phyloP scores from a whole-genome alignment of 768 basidiomycete species.

The Podaxis sp. region DNA sequence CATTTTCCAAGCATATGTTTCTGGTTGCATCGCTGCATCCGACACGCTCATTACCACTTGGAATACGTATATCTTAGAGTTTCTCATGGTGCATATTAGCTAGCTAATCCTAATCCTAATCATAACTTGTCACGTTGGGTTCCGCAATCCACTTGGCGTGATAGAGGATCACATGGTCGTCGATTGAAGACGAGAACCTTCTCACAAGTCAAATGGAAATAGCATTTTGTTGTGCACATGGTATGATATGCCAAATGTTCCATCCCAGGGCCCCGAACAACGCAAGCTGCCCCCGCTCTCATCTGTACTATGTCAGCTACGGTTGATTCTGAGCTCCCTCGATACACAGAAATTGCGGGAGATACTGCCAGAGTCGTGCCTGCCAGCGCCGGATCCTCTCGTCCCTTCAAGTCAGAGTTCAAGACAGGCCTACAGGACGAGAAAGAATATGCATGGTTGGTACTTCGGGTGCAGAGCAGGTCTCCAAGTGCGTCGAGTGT shows the following conservation, averaged over 20 bases:
- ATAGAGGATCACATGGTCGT: not conserved
- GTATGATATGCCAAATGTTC: not conserved
- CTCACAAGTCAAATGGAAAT: not conserved
- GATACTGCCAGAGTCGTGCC: not conserved
- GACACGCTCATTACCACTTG: not conserved
- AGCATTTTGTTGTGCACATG: not conserved
- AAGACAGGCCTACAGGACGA: constrained; percentile 36
- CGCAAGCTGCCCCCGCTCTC: not conserved
- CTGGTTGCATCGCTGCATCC: not conserved
- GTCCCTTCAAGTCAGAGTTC: constrained; percentile 25
- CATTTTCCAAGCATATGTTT: not conserved
- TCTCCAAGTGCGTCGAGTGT: constrained; percentile 31
- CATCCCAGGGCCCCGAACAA: not conserved
- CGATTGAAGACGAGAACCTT: not conserved
- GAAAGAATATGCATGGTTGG: constrained; percentile 45
- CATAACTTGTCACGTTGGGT: not conserved
- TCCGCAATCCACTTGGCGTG: not conserved
- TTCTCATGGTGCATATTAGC: not conserved
- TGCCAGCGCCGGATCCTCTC: not conserved
- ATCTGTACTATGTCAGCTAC: constrained; percentile 12
- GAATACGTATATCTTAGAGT: not conserved
- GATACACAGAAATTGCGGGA: constrained; percentile 14
- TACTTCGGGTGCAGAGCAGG: constrained; percentile 43
- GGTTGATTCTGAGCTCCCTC: constrained; percentile 17
- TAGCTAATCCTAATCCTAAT: not conserved